phyloP scores from a whole-genome alignment of 1,284 basidiomycete species.

The Meira nashicola region DNA sequence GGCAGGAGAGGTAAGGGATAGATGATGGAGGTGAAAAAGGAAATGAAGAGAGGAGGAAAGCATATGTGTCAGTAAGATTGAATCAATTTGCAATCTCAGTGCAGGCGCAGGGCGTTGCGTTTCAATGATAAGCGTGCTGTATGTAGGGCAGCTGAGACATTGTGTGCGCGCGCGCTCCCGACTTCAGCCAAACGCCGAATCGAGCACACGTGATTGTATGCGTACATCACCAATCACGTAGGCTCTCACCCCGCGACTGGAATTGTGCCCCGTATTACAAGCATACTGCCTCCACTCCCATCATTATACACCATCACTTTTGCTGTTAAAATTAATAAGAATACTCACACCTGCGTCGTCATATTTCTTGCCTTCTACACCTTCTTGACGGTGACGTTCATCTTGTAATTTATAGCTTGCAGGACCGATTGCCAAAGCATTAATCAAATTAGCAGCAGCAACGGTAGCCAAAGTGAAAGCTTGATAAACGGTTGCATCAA shows the following conservation, averaged over 20 bases:
- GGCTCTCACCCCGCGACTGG: neutral
- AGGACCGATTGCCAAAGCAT: constrained; percentile 64
- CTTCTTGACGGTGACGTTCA: constrained; percentile 16
- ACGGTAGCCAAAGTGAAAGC: constrained; percentile 63
- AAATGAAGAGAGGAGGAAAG: neutral
- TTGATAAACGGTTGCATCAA: constrained; percentile 55
- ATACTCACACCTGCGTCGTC: constrained; percentile 1
- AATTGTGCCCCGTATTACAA: neutral
- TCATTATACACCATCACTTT: neutral
- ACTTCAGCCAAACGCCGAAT: neutral
- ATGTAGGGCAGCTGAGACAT: neutral
- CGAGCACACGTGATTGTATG: neutral
- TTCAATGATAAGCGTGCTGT: neutral
- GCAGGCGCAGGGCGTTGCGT: neutral
- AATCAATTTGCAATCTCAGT: neutral
- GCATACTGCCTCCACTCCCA: neutral
- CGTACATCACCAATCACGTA: neutral
- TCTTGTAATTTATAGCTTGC: constrained; percentile 39
- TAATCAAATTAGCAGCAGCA: constrained; percentile 59
- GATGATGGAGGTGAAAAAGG: neutral
- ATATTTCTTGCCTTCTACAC: constrained; percentile 11
- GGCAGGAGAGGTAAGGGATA: neutral
- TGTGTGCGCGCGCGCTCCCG: neutral
- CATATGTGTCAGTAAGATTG: neutral
- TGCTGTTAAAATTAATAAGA: neutral